Percentiles rank a stretch among this genome's conserved stretches.
These are phyloP conservation scores for Argentina anserina DNA, from an alignment of 306 rosid genomes.

Conservation along the genomic window DNA sequence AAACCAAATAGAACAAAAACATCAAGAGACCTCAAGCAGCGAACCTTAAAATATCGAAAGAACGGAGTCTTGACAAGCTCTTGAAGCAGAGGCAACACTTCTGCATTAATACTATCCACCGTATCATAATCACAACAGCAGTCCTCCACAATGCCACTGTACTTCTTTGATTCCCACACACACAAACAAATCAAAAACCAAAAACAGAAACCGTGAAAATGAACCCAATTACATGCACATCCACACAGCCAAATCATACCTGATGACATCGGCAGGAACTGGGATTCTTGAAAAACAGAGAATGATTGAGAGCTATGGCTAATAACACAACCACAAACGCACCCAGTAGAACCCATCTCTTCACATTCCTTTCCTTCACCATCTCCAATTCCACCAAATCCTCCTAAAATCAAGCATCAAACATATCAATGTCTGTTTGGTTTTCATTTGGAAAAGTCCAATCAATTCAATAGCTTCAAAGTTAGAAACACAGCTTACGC, in stretches of 20 bases:
- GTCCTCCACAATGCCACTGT: constrained; percentile 66
- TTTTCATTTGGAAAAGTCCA: background rate
- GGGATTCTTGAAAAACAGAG: constrained; percentile 11
- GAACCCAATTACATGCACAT: background rate
- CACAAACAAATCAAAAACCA: background rate
- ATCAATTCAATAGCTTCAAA: background rate
- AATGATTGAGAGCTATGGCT: constrained; percentile 5
- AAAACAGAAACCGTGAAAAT: background rate
- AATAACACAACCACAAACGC: constrained; percentile 16
- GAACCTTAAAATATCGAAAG: constrained; percentile 67
- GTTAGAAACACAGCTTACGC: background rate
- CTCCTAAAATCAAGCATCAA: background rate
- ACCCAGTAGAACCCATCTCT: background rate
- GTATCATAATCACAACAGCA: constrained; percentile 74
- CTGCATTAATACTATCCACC: constrained; percentile 45
- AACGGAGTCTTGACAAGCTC: constrained; percentile 60
- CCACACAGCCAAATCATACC: background rate
- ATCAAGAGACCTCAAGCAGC: background rate
- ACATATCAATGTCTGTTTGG: background rate
- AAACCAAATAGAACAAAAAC: background rate
- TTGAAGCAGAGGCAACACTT: constrained; percentile 52
- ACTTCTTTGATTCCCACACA: constrained; percentile 41
- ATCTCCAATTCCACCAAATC: background rate
- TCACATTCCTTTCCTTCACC: constrained; percentile 5
- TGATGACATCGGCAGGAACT: constrained; percentile 23